These are phyloP conservation scores for Crithidia acanthocephali DNA, from an alignment of 208 protist species.

Conservation along the genomic window DNA sequence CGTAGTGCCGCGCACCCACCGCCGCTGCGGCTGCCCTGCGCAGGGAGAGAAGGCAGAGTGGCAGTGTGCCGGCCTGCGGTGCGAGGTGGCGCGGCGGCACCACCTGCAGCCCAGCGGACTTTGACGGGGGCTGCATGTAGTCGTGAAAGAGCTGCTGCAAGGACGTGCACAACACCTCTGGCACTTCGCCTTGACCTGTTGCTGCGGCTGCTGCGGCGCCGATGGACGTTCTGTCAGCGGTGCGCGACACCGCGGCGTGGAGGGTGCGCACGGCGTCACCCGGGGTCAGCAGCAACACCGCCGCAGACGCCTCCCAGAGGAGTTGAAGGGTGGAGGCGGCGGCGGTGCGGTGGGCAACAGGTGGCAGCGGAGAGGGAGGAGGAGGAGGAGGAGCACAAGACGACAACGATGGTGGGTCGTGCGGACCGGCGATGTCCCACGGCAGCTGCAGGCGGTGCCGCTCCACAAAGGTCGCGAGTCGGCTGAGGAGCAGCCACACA, in stretches of 20 bases:
- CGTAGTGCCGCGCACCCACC: conserved; percentile 17
- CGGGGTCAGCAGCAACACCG: conserved; percentile 11
- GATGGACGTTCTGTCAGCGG: background rate
- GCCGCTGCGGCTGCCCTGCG: conserved; percentile 21
- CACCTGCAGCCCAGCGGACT: too few species aligned
- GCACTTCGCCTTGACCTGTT: too few species aligned
- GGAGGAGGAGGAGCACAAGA: background rate
- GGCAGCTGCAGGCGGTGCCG: conserved; percentile 8
- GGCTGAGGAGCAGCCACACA: conserved; percentile 23
- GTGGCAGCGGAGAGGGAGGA: background rate
- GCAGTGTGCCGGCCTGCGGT: conserved; percentile 17
- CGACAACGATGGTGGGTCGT: background rate
- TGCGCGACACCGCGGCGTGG: background rate
- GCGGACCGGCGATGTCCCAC: background rate
- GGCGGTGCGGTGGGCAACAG: background rate
- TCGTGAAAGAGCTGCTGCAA: conserved; percentile 14
- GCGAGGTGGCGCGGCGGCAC: too few species aligned
- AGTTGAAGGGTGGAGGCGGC: conserved; percentile 1
- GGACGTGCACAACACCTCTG: too few species aligned
- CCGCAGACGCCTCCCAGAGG: conserved; percentile 30
- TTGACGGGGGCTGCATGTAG: background rate
- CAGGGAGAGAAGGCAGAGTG: conserved; percentile 25
- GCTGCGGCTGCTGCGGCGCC: background rate
- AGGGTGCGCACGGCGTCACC: conserved; percentile 11
- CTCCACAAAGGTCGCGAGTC: conserved; percentile 23